Base-by-base conservation (phyloP, 2,329 filamentous ascomycete genomes). In the Helotiales sp. region DNA sequence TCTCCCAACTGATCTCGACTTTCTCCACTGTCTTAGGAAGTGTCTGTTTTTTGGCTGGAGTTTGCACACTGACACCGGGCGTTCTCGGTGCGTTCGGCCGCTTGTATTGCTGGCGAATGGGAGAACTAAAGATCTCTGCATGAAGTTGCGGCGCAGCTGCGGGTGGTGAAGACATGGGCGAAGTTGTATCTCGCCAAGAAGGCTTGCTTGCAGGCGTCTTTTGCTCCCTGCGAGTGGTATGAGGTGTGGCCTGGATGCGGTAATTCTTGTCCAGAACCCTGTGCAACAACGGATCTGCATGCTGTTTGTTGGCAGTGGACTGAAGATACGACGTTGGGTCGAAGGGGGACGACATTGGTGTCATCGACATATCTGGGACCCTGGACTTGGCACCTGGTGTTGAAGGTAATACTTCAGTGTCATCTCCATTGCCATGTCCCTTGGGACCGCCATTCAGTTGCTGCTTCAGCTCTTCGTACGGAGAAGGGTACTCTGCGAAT, bases 251-350 rank as follows among this genome's bases (percentile, higher is more conserved):
- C 79, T 96, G 93, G 26, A 99, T 85, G 34, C 95, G 92, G 82
- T 97, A 99, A 66, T 92, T 97, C 80, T 96, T 97, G 82, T 98
- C 94, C 5, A 97, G 87, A n/a, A 98, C 85, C 66, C 91, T 92
- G 78, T 98, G 95, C 47, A 99, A 85, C 8, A 98, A 84, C 2
- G 92, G 92, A 76, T 97, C 93, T 68, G 88, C 87, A 74, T 80
- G 78, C 43, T 69, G 70, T 59, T 68, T 63, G 34, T 72, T 76
- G 32, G 78, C 66, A 65, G 78, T 77, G 75, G 80, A 72, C 72
- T 79, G 66, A 72, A 82, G 78, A 77, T 77, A 73, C 26, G 79
- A 77, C 74, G 82, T 78, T 75, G 83, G 80, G 80, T 87, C 72
- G 76, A 88, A 78, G 81, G 89, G 78, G 40, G 86, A 83, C 2